A percentile compares a stretch with the other conserved stretches of the same genome.
Evolutionary conservation across 208 protist genomes (phyloP).

Genomic region (Zelonia costaricensis): DNA sequence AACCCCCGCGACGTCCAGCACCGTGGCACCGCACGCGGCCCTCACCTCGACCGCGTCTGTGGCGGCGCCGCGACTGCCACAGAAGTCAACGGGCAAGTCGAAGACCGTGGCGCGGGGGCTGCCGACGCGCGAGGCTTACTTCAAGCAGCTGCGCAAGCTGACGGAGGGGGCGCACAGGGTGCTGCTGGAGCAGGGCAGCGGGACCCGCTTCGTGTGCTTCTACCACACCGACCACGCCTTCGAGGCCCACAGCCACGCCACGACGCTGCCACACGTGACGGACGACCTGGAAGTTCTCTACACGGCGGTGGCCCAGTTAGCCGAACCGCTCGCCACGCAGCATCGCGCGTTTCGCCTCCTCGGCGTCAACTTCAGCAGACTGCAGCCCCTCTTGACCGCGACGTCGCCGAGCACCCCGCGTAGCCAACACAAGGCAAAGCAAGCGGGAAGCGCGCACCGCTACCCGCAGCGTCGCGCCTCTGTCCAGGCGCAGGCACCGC

Average conservation of each 20-base stretch:
- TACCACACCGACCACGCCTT: constrained; percentile 39
- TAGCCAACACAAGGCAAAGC: no score
- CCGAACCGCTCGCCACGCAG: constrained; percentile 16
- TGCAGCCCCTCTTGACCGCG: constrained; percentile 11
- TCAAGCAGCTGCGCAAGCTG: constrained; percentile 15
- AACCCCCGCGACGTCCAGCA: no score
- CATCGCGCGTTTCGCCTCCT: constrained; percentile 42
- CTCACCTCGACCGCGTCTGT: constrained; percentile 2
- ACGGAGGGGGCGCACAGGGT: constrained; percentile 24
- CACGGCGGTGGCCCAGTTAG: constrained; percentile 13
- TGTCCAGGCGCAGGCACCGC: no score
- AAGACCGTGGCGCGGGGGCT: constrained; percentile 33
- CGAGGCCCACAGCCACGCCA: constrained; percentile 10
- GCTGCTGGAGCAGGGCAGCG: constrained; percentile 26
- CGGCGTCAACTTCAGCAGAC: constrained; percentile 38
- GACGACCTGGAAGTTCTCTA: constrained; percentile 24
- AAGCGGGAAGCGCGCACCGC: no score
- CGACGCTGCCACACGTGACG: constrained; percentile 36
- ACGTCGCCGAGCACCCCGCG: no score
- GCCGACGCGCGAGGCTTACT: constrained; percentile 21
- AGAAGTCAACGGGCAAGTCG: constrained; percentile 54
- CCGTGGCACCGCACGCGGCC: no score
- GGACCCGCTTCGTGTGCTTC: constrained; percentile 30
- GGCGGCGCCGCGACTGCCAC: background rate
- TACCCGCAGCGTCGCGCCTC: no score